Evolutionary conservation across 2,329 filamentous ascomycete species (phyloP), one percentile per base, ranked within the genome.

Genomic region (Phaeomoniella chlamydospora): DNA sequence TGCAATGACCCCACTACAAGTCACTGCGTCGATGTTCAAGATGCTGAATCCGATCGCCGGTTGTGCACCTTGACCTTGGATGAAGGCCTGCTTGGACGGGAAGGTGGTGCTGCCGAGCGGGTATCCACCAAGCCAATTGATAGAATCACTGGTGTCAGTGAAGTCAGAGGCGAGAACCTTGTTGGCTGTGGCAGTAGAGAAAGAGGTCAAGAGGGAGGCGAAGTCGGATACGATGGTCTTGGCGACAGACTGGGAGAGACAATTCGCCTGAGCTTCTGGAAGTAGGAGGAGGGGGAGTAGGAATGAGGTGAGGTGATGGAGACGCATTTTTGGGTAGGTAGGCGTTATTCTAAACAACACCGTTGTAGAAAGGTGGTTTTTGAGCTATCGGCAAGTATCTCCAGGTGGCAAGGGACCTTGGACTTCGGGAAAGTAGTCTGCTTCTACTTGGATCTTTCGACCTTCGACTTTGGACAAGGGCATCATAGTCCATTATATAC

Each of bases 51-150:
- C 50, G 39, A 56, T 47, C 35, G 47, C 40, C 29, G 49, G 49
- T 41, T 52, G 49, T 39, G 53, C 13, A n/a, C 40, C 40, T 31
- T 48, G 44, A 13, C 40, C 45, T 16, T 38, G 39, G 14, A 53
- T 45, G 37, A 58, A 57, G 5, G 51, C 49, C 4, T 43, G 15
- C 37, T 52, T 52, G 31, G 18, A 43, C 1, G 50, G 43, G 41
- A 58, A 58, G n/a, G 54, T 58, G 15, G 35, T 29, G n/a, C 33
- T 39, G 3, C 50, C 53, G 2, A 55, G 40, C 4, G 52, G 49
- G 18, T 49, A 35, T 44, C 42, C 15, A 55, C 40, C 18, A 29
- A 26, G n/a, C 9, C 6, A 44, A 44, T 58, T 57, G 46, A 56
- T 53, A 41, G 49, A 53, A 46, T 54, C 51, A 2, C 50, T 54